These are phyloP conservation scores for Acanthamoeba castellanii DNA, from an alignment of 208 protist genomes.

Conservation along the genomic window DNA sequence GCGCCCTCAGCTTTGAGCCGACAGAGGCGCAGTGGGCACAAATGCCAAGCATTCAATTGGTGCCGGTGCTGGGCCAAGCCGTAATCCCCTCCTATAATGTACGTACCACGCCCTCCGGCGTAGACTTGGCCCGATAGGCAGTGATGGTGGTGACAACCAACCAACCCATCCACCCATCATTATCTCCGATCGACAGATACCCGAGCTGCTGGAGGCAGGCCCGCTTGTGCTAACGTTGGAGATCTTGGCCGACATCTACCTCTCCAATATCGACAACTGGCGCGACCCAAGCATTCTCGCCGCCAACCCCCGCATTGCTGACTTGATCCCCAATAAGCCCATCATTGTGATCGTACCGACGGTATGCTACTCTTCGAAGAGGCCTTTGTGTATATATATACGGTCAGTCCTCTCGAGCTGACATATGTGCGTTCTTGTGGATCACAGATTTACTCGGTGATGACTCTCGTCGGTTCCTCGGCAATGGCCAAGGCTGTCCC, in stretches of 20 bases:
- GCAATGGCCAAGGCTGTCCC: not conserved
- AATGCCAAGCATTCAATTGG: not conserved
- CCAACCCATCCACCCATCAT: no score
- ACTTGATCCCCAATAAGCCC: not conserved
- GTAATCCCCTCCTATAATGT: not conserved
- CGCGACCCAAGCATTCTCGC: not conserved
- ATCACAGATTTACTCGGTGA: not conserved
- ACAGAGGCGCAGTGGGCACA: not conserved
- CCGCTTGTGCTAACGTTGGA: not conserved
- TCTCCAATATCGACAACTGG: not conserved
- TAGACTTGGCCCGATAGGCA: no score
- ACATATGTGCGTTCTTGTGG: not conserved
- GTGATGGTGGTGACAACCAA: not conserved
- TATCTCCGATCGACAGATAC: not conserved
- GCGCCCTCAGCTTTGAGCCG: not conserved
- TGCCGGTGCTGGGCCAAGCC: not conserved
- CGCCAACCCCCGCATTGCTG: not conserved
- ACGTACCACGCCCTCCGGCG: not conserved
- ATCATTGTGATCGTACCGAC: not conserved
- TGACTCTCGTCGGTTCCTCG: not conserved
- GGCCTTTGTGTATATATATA: not conserved
- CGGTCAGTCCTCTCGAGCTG: not conserved
- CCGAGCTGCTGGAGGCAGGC: not conserved
- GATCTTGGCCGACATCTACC: not conserved
- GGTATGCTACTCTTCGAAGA: not conserved